Percentiles rank a stretch among this genome's conserved stretches.
phyloP scores from a whole-genome alignment of 176 grass and related monocot genomes.

The Oryza nivara region DNA sequence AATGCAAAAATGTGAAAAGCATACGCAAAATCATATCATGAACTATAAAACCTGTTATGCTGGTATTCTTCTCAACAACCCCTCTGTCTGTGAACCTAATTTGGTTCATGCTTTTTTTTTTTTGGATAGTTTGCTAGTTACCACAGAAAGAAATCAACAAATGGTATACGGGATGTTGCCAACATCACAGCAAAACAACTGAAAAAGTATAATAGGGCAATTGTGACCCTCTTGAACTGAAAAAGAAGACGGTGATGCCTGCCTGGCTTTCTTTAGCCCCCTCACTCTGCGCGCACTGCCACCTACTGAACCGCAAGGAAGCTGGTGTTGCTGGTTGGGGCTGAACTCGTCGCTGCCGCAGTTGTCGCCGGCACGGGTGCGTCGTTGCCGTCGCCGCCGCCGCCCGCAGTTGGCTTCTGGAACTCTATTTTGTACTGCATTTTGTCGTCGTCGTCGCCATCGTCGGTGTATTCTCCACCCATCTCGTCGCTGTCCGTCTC shows the following conservation, averaged over 20 bases:
- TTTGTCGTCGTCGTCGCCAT: constrained; percentile 36
- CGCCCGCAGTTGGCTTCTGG: constrained; percentile 22
- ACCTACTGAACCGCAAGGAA: constrained; percentile 56
- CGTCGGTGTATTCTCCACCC: constrained; percentile 37
- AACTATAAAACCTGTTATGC: neutral
- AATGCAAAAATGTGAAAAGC: too few relatives aligned
- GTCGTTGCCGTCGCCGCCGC: neutral
- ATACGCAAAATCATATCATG: neutral
- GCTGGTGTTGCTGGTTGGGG: constrained; percentile 37
- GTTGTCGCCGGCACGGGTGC: neutral
- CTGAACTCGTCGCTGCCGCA: constrained; percentile 22
- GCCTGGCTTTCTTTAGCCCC: constrained; percentile 25
- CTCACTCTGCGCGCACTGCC: constrained; percentile 5
- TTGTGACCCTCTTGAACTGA: constrained; percentile 19
- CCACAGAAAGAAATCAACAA: constrained; percentile 57
- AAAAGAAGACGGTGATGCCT: constrained; percentile 22
- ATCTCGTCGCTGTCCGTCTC: constrained; percentile 56
- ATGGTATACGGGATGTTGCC: constrained; percentile 29
- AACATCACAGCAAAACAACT: neutral
- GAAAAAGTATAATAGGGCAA: neutral
- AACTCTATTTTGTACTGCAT: constrained; percentile 41
- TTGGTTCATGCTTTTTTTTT: neutral
- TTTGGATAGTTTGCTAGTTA: constrained; percentile 11
- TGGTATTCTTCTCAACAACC: constrained; percentile 9
- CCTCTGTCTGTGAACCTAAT: constrained; percentile 28